Conservation (phyloP, 495 filamentous ascomycete species). For the Cercophora scortea region DNA sequence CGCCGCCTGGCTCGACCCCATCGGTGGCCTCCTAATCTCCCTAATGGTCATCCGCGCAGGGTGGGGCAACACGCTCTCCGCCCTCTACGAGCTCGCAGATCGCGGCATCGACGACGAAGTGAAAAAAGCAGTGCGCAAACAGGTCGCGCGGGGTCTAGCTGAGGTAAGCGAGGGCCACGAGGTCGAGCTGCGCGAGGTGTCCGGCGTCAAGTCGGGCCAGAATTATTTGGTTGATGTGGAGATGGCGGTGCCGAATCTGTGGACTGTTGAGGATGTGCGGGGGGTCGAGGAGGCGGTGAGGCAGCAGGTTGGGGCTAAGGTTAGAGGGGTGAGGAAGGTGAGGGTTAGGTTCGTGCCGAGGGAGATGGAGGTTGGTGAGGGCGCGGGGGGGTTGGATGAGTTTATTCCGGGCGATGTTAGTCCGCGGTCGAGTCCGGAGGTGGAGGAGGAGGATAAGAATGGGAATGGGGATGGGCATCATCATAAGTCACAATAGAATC, state of each 20-base stretch:
- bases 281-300: slow-evolving; percentile 66
- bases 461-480: slow-evolving; percentile 1
- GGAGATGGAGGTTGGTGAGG: slow-evolving; percentile 38
- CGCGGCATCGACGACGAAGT: slow-evolving; percentile 80
- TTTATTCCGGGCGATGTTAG: slow-evolving; percentile 66
- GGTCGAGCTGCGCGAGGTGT: slow-evolving; percentile 60
- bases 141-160: slow-evolving; percentile 52
- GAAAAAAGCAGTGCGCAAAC: slow-evolving; percentile 55
- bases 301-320: slow-evolving; percentile 57
- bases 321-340: slow-evolving; percentile 74
- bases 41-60: slow-evolving; percentile 89
- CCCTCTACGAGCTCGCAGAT: slow-evolving; percentile 83
- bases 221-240: slow-evolving; percentile 90
- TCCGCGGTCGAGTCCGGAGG: slow-evolving; percentile 56
- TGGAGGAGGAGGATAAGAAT: slow-evolving; percentile 37
- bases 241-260: slow-evolving; percentile 63
- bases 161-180: slow-evolving; percentile 35
- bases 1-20: slow-evolving; percentile 88
- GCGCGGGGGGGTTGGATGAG: slow-evolving; percentile 51
- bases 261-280: slow-evolving; percentile 62
- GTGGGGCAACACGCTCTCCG: slow-evolving; percentile 71
- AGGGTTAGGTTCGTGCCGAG: slow-evolving; percentile 74
- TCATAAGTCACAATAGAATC: slow-evolving; percentile 1
- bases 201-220: slow-evolving; percentile 88
- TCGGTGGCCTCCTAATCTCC: slow-evolving; percentile 85